Evolutionary conservation across 2,329 filamentous ascomycete genomes (phyloP), one percentile per base, ranked within the genome.

Genomic region (Tolypocladium paradoxum): DNA sequence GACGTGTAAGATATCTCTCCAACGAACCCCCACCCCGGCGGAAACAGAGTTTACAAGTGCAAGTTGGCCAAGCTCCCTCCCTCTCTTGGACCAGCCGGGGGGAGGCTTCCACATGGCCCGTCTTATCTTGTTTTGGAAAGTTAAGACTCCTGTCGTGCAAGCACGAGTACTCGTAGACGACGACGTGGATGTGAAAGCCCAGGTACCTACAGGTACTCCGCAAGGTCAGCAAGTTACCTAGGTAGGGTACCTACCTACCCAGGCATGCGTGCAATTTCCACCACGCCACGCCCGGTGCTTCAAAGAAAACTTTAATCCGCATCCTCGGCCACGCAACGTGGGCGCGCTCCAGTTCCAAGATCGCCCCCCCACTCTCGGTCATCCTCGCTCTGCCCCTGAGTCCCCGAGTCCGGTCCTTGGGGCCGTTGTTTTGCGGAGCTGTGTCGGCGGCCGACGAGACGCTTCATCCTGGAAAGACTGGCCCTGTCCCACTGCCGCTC

Each of bases 201-300:
- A 27, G 40, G 22, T 34, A 5, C 33, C 33, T 34, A 34, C n/a
- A n/a, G n/a, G n/a, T n/a, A n/a, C n/a, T n/a, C n/a, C n/a, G n/a
- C n/a, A n/a, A n/a, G 33, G 12, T 27, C n/a, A 43, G 40, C 40
- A n/a, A n/a, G n/a, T n/a, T n/a, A n/a, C n/a, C n/a, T n/a, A n/a
- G n/a, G n/a, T n/a, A n/a, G n/a, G n/a, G n/a, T n/a, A n/a, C n/a
- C n/a, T n/a, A n/a, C n/a, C n/a, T n/a, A n/a, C n/a, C n/a, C n/a
- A n/a, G n/a, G n/a, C n/a, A n/a, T n/a, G n/a, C n/a, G 22, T 18
- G 33, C 22, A 49, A 54, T 54, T 52, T 54, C 53, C 53, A 52
- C 35, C 27, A 36, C 36, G 45, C 40, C 34, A 22, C 29, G 46
- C 53, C 49, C 18, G 35, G 40, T 52, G 45, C 49, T 51, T 37